Evolutionary conservation across 2,329 filamentous ascomycete species (phyloP), one percentile per base, ranked within the genome.

Genomic region (Verticillium alfalfae): DNA sequence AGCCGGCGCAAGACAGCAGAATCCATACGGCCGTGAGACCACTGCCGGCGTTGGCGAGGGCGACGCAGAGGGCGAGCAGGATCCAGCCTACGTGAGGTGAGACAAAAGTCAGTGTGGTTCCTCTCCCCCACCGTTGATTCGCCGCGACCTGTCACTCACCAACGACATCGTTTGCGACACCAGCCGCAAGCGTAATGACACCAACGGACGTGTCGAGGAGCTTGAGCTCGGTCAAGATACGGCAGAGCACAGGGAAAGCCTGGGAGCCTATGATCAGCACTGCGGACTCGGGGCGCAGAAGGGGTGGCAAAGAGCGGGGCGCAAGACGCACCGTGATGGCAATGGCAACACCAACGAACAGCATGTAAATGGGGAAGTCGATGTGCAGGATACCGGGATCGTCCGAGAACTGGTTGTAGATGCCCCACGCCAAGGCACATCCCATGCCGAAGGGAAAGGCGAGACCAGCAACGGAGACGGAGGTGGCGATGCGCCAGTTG

Each of bases 321-420:
- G 31, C 34, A 13, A n/a, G 26, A 59, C 16, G 16, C 22, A 56
- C 34, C 34, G 94, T 97, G 68, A 97, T 98, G 34, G 93, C 91
- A 74, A 97, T 88, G 1, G 94, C 94, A 59, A 96, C 93, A 74
- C 93, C 94, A 66, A 97, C 91, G 72, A 98, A 98, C 41, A 84
- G 76, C 63, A 80, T 79, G 58, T 92, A 85, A 12, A 81, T 77
- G 58, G 80, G 81, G 63, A 85, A 85, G 18, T 73, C 69, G 61
- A 84, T 79, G 49, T 74, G 70, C 9, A 75, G 66, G 34, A 76
- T 68, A 41, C 74, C 73, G 2, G 69, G 66, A 45, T 82, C 79
- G 16, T 71, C 52, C 26, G 79, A 79, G 69, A 96, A 96, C 61
- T 93, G 75, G 63, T 93, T 76, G 69, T 92, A 96, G 12, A 97